Base-by-base conservation (phyloP, 192 early-diverging fungal species). In the Gamsiella multidivaricata region DNA sequence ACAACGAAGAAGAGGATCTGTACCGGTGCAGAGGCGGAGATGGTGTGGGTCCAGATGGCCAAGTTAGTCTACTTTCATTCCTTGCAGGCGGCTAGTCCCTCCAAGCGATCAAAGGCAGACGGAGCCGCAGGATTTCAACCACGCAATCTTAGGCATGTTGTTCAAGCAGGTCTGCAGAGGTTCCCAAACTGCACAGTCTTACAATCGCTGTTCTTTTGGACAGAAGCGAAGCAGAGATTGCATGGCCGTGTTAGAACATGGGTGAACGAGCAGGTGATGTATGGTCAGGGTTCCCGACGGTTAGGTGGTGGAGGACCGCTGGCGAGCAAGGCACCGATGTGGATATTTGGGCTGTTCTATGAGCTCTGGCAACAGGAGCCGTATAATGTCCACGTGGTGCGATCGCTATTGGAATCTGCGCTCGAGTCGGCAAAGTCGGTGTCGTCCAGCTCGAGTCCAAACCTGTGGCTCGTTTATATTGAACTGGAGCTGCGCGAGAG, bases 301-400 rank as follows among this genome's bases (percentile, higher is more conserved):
- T 5, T 9, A 2, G 45, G 43, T 23, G 23, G 23, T 2, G 32
- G 22, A 5, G 29, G 47, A 20, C 43, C 52, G 3, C 41, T 52
- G 8, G 59, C 36, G 17, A 69, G 65, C 42, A 62, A 57, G 26
- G 65, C 45, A 12, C 49, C 52, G 6, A 34, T 78, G 22, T 78
- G 74, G 74, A 59, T 69, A 0, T 59, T 78, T 63, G 74, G 74
- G 17, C 9, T 78, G 54, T 78, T 63, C 56, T 78, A 78, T 49
- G 74, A 78, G 54, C 61, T 78, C 17, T 78, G 74, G 74, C 59
- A 64, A 41, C 74, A 69, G 46, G 74, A 78, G 23, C 65, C 74
- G 3, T 69, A 69, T 31, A 53, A 59, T 58, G 52, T 53, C 8
- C 34, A 58, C 51, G 25, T 54, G 18, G 60, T 57, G 12, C 70